These are phyloP conservation scores for Suhomyces sp. DNA, from an alignment of 805 yeast species.

Conservation along the genomic window DNA sequence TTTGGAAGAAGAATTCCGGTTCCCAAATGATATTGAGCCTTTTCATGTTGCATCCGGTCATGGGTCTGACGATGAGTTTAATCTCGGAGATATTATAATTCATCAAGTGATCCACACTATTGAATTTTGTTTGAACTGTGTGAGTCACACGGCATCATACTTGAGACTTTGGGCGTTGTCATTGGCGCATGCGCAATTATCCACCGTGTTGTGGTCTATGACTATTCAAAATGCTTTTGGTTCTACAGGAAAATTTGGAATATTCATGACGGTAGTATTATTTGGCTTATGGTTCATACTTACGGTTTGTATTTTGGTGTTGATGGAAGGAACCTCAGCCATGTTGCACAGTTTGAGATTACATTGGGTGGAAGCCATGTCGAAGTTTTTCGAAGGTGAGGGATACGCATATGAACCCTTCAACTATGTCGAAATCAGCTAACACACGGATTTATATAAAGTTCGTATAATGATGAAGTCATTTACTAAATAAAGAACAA, in stretches of 20 bases:
- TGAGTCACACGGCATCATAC: constrained; percentile 97
- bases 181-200: constrained; percentile 93
- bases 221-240: constrained; percentile 80
- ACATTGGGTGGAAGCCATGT: constrained; percentile 99
- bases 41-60: constrained; percentile 34
- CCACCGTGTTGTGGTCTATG: constrained; percentile 96
- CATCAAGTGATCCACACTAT: constrained; percentile 97
- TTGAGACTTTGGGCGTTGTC: constrained; percentile 96
- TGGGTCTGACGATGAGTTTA: constrained; percentile 57
- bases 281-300: constrained; percentile 95
- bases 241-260: constrained; percentile 62
- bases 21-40: constrained; percentile 41
- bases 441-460: constrained; percentile 6
- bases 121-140: constrained; percentile 95
- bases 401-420: constrained; percentile 92
- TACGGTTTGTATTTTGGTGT: constrained; percentile 86
- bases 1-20: constrained; percentile 18
- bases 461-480: constrained; percentile 1
- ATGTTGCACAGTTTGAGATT: constrained; percentile 98
- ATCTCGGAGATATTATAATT: constrained; percentile 91
- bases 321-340: constrained; percentile 99
- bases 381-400: constrained; percentile 96
- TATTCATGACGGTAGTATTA: constrained; percentile 69
- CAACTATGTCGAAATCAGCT: constrained; percentile 48
- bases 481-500: neutral